phyloP scores from a whole-genome alignment of 768 basidiomycete genomes.

The Lyophyllum semitale region DNA sequence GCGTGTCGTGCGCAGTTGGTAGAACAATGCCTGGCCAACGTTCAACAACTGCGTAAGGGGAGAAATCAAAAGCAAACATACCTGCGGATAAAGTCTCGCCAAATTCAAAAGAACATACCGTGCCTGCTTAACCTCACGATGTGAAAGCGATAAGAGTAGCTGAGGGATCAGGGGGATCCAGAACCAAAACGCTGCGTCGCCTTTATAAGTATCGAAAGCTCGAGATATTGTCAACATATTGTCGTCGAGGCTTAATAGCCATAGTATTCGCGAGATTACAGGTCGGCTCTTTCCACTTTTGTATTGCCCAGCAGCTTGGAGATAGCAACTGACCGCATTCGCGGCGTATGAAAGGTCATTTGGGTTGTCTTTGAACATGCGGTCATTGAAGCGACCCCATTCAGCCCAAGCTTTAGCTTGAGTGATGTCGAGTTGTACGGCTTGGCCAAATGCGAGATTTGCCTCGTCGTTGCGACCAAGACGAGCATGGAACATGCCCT shows the following conservation, averaged over 20 bases:
- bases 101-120: conserved; percentile 86
- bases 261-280: conserved; percentile 88
- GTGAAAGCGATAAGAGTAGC: conserved; percentile 83
- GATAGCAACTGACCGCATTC: conserved; percentile 94
- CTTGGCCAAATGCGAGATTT: conserved; percentile 88
- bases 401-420: conserved; percentile 98
- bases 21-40: conserved; percentile 80
- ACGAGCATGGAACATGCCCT: conserved; percentile 97
- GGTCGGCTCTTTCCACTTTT: conserved; percentile 93
- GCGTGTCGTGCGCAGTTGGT: conserved; percentile 79
- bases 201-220: conserved; percentile 93
- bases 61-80: conserved; percentile 31
- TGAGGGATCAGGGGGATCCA: conserved; percentile 99
- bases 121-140: conserved; percentile 92
- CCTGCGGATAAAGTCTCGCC: conserved; percentile 92
- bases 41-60: conserved; percentile 6
- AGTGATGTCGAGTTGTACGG: conserved; percentile 92
- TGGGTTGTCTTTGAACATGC: conserved; percentile 86
- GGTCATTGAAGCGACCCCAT: conserved; percentile 94
- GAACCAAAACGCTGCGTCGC: conserved; percentile 96
- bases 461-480: conserved; percentile 87
- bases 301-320: conserved; percentile 95
- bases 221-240: conserved; percentile 65
- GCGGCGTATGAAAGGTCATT: conserved; percentile 75
- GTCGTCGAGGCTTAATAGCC: conserved; percentile 95